Conservation (phyloP, 345 rosid genomes). For the Cochlearia excelsa region DNA sequence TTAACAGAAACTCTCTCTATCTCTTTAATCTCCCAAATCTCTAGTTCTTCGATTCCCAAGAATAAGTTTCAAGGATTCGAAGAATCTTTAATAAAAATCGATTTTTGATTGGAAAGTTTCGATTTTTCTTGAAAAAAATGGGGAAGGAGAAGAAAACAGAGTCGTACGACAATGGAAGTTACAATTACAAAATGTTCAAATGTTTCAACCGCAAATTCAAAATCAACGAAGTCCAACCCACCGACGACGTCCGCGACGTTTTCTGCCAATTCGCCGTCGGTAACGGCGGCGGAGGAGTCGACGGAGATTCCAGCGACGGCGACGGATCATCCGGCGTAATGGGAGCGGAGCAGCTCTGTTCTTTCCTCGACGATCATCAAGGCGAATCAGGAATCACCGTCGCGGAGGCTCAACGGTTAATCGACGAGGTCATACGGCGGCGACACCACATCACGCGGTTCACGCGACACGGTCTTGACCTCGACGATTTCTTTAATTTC, state of each 20-base stretch:
- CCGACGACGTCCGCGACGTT: slow-evolving; percentile 58
- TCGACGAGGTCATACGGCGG: slow-evolving; percentile 49
- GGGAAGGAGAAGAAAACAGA: slow-evolving; percentile 43
- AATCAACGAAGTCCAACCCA: slow-evolving; percentile 66
- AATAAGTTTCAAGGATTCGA: slow-evolving; percentile 10
- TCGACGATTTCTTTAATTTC: slow-evolving; percentile 49
- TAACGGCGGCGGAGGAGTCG: slow-evolving; percentile 13
- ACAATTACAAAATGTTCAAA: slow-evolving; percentile 65
- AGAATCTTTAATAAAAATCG: slow-evolving; percentile 15
- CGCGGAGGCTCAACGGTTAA: slow-evolving; percentile 54
- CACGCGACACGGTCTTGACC: slow-evolving; percentile 46
- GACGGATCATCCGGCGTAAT: slow-evolving; percentile 40
- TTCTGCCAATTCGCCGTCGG: slow-evolving; percentile 45
- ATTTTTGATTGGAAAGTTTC: not conserved
- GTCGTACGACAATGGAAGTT: slow-evolving; percentile 37
- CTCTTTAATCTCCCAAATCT: slow-evolving; percentile 25
- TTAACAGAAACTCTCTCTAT: slow-evolving; percentile 21
- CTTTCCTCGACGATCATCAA: slow-evolving; percentile 59
- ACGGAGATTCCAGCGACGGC: slow-evolving; percentile 37
- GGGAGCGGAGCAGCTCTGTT: slow-evolving; percentile 49
- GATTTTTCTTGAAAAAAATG: slow-evolving; percentile 15
- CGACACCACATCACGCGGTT: slow-evolving; percentile 39
- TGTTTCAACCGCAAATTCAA: slow-evolving; percentile 77
- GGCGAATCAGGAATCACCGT: slow-evolving; percentile 40
- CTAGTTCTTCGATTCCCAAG: slow-evolving; percentile 18